These are phyloP conservation scores for Podosphaera aphanis DNA, from an alignment of 2,329 filamentous ascomycete species.

Conservation along the genomic window DNA sequence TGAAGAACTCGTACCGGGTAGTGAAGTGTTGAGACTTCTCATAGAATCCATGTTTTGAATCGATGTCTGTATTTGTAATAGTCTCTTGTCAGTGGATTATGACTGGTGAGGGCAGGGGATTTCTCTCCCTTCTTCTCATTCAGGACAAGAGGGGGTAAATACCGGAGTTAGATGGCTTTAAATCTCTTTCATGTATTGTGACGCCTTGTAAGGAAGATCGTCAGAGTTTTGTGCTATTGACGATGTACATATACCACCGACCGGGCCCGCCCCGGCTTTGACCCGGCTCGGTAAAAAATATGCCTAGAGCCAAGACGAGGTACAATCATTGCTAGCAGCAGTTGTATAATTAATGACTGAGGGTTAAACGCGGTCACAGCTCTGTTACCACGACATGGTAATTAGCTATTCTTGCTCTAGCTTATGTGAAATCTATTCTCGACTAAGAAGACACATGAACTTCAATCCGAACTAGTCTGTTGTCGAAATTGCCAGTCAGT, in stretches of 20 bases:
- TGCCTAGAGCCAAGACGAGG: no score
- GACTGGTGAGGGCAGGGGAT: neutral
- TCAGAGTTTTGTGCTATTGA: neutral
- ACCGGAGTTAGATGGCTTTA: neutral
- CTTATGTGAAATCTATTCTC: no score
- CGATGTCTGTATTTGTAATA: neutral
- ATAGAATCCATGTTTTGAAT: constrained; percentile 33
- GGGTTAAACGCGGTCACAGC: no score
- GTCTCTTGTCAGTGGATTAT: neutral
- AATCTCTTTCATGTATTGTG: neutral
- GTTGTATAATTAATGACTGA: no score
- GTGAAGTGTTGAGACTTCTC: constrained; percentile 35
- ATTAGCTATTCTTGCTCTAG: no score
- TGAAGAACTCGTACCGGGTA: constrained; percentile 24
- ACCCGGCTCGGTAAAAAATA: constrained; percentile 19
- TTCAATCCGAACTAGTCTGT: neutral
- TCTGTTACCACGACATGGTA: no score
- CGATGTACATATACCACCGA: neutral
- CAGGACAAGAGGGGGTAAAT: neutral
- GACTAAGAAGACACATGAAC: neutral
- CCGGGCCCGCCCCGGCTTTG: no score
- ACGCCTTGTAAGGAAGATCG: constrained; percentile 3
- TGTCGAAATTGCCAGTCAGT: neutral
- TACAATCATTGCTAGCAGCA: no score
- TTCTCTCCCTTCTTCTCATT: neutral